These are phyloP conservation scores for Aureobasidium sp. DNA, from an alignment of 2,329 filamentous ascomycete species.

Conservation along the genomic window DNA sequence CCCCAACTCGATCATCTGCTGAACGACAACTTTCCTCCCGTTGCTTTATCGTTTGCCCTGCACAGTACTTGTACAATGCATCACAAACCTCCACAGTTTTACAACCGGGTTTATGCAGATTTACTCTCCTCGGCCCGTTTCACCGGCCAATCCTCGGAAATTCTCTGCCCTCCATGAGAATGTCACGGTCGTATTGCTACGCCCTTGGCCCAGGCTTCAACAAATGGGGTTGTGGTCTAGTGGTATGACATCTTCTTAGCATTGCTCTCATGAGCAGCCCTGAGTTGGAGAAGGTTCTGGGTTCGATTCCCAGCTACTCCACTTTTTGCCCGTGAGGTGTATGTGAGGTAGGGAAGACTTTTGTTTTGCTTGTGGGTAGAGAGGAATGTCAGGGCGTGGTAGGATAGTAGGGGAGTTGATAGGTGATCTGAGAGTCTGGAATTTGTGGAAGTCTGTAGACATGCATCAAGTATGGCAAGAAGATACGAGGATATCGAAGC, in stretches of 20 bases:
- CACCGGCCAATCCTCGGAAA: neutral
- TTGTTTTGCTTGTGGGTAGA: too few relatives aligned
- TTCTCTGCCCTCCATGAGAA: neutral
- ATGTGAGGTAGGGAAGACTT: neutral
- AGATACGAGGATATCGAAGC: too few relatives aligned
- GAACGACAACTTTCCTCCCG: too few relatives aligned
- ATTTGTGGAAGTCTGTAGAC: too few relatives aligned
- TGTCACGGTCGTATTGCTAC: neutral
- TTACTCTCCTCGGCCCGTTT: neutral
- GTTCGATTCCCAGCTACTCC: constrained; percentile 11
- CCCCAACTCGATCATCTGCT: too few relatives aligned
- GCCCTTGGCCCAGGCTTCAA: neutral
- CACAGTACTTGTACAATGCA: too few relatives aligned
- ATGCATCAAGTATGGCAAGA: too few relatives aligned
- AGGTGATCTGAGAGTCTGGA: too few relatives aligned
- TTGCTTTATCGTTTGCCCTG: too few relatives aligned
- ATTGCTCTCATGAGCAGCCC: neutral
- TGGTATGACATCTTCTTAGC: constrained; percentile 13
- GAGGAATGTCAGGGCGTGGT: too few relatives aligned
- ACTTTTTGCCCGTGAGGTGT: neutral
- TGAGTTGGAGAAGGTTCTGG: constrained; percentile 13
- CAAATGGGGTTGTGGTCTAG: constrained; percentile 8
- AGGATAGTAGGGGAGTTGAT: too few relatives aligned
- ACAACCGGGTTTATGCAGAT: neutral
- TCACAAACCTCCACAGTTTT: neutral